A percentile compares a stretch with the other conserved stretches of the same genome.
Evolutionary conservation across 1,139 yeast genomes (phyloP).

Genomic region (Saccharomyces pastorianus): DNA sequence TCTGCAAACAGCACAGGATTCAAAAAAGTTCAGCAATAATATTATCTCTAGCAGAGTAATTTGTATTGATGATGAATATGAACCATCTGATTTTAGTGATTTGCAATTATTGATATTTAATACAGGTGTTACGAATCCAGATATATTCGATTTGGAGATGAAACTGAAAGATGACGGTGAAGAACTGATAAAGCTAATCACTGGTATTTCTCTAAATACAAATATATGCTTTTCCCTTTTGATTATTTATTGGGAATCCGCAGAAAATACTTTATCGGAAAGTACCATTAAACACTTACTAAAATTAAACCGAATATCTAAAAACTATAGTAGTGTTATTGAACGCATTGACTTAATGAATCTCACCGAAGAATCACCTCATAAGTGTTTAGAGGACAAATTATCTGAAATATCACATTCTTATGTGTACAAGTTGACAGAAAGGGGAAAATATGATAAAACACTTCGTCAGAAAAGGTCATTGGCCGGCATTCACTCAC

Average conservation of each 20-base stretch:
- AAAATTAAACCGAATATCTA: constrained; percentile 23
- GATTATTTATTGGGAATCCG: constrained; percentile 35
- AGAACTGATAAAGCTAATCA: constrained; percentile 29
- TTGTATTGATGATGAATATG: constrained; percentile 14
- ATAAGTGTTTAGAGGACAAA: constrained; percentile 20
- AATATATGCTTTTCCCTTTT: constrained; percentile 30
- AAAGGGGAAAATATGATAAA: constrained; percentile 21
- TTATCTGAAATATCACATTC: constrained; percentile 17
- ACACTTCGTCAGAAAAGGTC: constrained; percentile 14
- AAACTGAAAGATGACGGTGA: constrained; percentile 31
- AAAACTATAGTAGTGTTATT: constrained; percentile 21
- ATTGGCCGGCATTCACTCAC: constrained; percentile 10
- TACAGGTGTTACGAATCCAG: constrained; percentile 32
- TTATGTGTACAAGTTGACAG: constrained; percentile 24
- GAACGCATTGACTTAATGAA: constrained; percentile 23
- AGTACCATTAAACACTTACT: constrained; percentile 18
- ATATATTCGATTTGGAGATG: constrained; percentile 30
- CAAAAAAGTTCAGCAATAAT: constrained; percentile 6
- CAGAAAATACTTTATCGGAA: constrained; percentile 23
- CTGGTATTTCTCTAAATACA: constrained; percentile 31
- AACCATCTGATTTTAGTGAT: constrained; percentile 19
- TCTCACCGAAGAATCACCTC: constrained; percentile 23
- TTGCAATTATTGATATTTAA: constrained; percentile 33
- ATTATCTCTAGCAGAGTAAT: constrained; percentile 9
- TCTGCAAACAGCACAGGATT: constrained; percentile 3